These are phyloP conservation scores for Claviceps spartinae DNA, from an alignment of 2,329 filamentous ascomycete genomes.

Conservation along the genomic window DNA sequence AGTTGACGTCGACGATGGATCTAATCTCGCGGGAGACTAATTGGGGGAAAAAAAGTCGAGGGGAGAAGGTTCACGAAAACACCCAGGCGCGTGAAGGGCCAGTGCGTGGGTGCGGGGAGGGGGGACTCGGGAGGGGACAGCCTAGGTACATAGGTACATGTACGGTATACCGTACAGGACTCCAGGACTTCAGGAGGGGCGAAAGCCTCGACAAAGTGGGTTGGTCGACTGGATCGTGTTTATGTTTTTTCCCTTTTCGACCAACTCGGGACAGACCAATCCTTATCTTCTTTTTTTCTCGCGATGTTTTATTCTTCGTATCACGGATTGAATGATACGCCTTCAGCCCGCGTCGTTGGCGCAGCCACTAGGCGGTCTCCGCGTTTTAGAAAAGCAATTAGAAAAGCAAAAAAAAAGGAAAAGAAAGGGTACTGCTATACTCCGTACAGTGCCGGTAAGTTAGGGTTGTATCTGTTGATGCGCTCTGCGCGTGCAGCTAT, in stretches of 20 bases:
- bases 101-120: constrained; percentile 7
- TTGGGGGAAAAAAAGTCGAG: not conserved
- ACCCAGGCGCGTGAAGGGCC: constrained; percentile 6
- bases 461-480: not conserved
- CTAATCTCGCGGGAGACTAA: not conserved
- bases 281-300: not conserved
- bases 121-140: not conserved
- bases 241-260: not conserved
- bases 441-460: too few species aligned
- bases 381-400: not conserved
- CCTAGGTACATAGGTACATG: too few species aligned
- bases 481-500: not conserved
- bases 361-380: not conserved
- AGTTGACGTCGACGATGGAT: not conserved
- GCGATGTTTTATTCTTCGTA: not conserved
- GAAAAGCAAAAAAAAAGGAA: not conserved
- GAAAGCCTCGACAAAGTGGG: constrained; percentile 4
- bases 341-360: not conserved
- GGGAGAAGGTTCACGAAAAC: constrained; percentile 2
- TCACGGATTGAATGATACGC: not conserved
- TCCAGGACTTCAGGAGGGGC: not conserved
- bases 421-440: not conserved
- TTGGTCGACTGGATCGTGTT: constrained; percentile 4
- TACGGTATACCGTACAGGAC: too few species aligned
- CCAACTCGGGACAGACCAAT: not conserved